Conservation (phyloP, 2,329 filamentous ascomycete species). For the Fusarium udum region DNA sequence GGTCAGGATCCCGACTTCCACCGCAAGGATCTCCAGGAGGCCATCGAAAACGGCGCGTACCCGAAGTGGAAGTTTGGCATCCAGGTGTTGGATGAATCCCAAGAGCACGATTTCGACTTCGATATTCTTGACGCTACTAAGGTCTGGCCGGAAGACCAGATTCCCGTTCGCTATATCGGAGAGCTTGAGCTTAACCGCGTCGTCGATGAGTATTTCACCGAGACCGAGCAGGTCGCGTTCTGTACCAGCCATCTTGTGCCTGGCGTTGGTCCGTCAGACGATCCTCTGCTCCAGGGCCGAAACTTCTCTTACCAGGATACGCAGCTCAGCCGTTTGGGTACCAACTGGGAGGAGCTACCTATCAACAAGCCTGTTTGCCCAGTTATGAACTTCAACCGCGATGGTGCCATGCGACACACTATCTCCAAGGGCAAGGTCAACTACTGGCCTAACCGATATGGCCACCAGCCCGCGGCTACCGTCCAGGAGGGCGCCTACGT, state of each 20-base stretch:
- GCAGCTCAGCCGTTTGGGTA: constrained; percentile 74
- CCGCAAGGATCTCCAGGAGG: constrained; percentile 78
- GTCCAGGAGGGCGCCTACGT: constrained; percentile 72
- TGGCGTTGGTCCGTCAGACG: constrained; percentile 80
- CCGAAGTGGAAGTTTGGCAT: constrained; percentile 86
- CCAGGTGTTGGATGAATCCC: constrained; percentile 77
- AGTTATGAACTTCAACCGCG: constrained; percentile 79
- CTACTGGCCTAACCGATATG: constrained; percentile 69
- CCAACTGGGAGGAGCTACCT: constrained; percentile 80
- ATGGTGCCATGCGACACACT: constrained; percentile 76
- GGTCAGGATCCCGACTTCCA: constrained; percentile 86
- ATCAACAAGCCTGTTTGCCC: constrained; percentile 81
- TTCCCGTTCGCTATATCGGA: constrained; percentile 81
- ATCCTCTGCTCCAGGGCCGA: constrained; percentile 77
- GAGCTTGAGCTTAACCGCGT: constrained; percentile 83
- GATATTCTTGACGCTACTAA: constrained; percentile 89
- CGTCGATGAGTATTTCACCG: constrained; percentile 81
- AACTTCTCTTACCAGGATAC: constrained; percentile 76
- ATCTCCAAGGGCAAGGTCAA: constrained; percentile 75
- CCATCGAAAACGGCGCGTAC: constrained; percentile 75
- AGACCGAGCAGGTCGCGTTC: constrained; percentile 86
- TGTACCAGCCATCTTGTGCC: constrained; percentile 83
- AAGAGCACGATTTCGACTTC: constrained; percentile 82
- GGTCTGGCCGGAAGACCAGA: constrained; percentile 81
- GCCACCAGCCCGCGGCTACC: constrained; percentile 72